Evolutionary conservation across 441 rosid species (phyloP).

Genomic region (Erodium texanum): DNA sequence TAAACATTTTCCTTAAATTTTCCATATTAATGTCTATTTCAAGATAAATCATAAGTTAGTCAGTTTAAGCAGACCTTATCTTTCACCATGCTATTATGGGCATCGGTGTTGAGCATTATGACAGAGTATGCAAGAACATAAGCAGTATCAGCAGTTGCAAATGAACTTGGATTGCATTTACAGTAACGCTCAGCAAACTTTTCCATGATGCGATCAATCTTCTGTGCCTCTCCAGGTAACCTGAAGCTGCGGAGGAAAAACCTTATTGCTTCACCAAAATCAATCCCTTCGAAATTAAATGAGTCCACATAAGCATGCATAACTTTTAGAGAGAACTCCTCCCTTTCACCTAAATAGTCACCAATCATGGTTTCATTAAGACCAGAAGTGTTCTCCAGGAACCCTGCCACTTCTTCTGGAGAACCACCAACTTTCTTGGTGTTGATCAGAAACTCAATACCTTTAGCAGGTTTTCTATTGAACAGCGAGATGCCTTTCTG

Average conservation of each 20-base stretch:
- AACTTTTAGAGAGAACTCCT: conserved; percentile 77
- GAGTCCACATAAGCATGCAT: conserved; percentile 99
- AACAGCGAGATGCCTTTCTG: conserved; percentile 90
- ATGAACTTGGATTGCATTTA: conserved; percentile 88
- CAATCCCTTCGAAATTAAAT: conserved; percentile 76
- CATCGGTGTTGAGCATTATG: conserved; percentile 97
- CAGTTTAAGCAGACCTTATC: conserved; percentile 60
- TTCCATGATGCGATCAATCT: conserved; percentile 97
- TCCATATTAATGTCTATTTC: background rate
- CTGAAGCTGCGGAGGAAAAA: conserved; percentile 89
- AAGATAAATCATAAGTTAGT: background rate
- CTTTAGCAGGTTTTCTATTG: conserved; percentile 91
- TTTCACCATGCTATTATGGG: conserved; percentile 95
- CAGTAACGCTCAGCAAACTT: conserved; percentile 98
- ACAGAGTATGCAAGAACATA: conserved; percentile 99
- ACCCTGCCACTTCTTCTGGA: conserved; percentile 74
- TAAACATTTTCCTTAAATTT: background rate
- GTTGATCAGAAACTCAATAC: conserved; percentile 76
- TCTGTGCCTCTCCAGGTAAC: conserved; percentile 98
- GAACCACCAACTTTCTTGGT: conserved; percentile 64
- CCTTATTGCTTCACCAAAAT: conserved; percentile 93
- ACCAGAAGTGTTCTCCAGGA: conserved; percentile 63
- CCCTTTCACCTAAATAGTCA: conserved; percentile 95
- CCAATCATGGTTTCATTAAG: conserved; percentile 87
- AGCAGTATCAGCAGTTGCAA: conserved; percentile 94